phyloP scores from a whole-genome alignment of 1,139 yeast genomes.

The Arxiozyma slooffiae region DNA sequence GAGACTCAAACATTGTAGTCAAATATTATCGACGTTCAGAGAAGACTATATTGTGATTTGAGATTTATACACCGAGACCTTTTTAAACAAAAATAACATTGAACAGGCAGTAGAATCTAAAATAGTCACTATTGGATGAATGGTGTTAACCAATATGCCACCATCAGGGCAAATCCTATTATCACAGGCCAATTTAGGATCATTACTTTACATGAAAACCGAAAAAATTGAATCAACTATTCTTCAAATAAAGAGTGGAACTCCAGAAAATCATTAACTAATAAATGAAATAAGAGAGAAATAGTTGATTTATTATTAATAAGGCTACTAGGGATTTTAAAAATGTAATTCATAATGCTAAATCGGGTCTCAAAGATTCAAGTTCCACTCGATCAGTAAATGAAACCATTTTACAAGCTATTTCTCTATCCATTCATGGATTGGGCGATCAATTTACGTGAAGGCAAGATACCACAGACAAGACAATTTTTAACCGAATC shows the following conservation, averaged over 20 bases:
- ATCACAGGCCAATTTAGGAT: constrained; percentile 62
- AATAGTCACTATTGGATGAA: constrained; percentile 57
- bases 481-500: constrained; percentile 56
- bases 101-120: constrained; percentile 52
- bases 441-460: constrained; percentile 67
- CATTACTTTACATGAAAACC: constrained; percentile 58
- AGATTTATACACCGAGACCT: constrained; percentile 57
- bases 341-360: constrained; percentile 35
- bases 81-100: constrained; percentile 54
- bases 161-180: constrained; percentile 53
- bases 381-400: constrained; percentile 23
- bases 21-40: constrained; percentile 51
- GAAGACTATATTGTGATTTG: constrained; percentile 66
- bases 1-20: constrained; percentile 16
- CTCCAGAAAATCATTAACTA: constrained; percentile 55
- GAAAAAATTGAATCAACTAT: constrained; percentile 44
- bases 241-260: constrained; percentile 47
- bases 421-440: constrained; percentile 73
- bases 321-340: constrained; percentile 42
- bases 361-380: not conserved
- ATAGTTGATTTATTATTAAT: constrained; percentile 6
- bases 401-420: constrained; percentile 44
- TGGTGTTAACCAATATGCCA: constrained; percentile 60
- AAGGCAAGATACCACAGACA: constrained; percentile 37
- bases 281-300: not conserved